A percentile compares a stretch with the other conserved stretches of the same genome.
Evolutionary conservation across 202 grass and related monocot species (phyloP).

Genomic region (Digitaria exilis): DNA sequence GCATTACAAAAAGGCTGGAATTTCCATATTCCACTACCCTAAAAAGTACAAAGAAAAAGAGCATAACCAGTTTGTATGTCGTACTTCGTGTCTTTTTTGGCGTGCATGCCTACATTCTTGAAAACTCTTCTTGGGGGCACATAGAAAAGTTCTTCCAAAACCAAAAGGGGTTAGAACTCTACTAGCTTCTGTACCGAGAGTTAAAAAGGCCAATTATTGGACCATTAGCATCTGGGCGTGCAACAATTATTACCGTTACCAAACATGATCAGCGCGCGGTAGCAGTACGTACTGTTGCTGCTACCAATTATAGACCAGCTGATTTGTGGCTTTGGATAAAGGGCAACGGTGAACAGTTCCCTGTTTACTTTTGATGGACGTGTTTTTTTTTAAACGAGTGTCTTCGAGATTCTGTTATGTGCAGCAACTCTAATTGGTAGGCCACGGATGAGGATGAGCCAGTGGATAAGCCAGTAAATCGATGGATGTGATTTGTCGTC

Average conservation of each 20-base stretch:
- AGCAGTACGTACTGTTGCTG: background rate
- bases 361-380: background rate
- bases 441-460: too few relatives aligned
- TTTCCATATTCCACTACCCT: background rate
- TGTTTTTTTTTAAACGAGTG: background rate
- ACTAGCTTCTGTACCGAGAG: background rate
- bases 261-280: background rate
- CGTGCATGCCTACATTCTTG: too few relatives aligned
- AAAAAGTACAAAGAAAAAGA: too few relatives aligned
- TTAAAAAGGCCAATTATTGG: conserved; percentile 7
- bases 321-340: background rate
- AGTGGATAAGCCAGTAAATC: background rate
- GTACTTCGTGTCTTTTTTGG: too few relatives aligned
- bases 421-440: too few relatives aligned
- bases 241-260: conserved; percentile 8
- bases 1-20: background rate
- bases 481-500: background rate
- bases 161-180: too few relatives aligned
- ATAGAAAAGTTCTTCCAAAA: background rate
- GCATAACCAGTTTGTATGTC: background rate
- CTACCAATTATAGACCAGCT: background rate
- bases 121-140: background rate
- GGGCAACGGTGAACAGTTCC: background rate
- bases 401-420: background rate
- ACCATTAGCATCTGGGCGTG: background rate